These are phyloP conservation scores for Saksenaea oblongispora DNA, from an alignment of 371 early-diverging fungal genomes.

Conservation along the genomic window DNA sequence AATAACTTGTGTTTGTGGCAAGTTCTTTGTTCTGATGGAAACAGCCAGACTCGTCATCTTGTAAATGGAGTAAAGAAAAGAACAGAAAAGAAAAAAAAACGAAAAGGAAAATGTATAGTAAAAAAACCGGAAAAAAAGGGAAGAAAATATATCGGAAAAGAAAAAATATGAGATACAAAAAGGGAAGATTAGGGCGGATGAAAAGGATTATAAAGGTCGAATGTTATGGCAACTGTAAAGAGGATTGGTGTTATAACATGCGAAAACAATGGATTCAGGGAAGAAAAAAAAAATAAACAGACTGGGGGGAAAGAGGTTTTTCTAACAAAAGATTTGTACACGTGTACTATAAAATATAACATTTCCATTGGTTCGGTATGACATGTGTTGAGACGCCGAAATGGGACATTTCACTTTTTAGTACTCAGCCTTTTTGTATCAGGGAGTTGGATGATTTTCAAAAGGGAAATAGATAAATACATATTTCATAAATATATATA, in stretches of 20 bases:
- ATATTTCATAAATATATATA: neutral
- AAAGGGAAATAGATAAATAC: conserved; percentile 1
- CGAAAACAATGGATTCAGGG: conserved; percentile 3
- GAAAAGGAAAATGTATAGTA: neutral
- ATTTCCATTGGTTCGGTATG: conserved; percentile 1
- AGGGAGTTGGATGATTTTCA: conserved; percentile 7
- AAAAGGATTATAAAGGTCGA: neutral
- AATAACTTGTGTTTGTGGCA: neutral
- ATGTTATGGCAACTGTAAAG: neutral
- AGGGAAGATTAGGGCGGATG: conserved; percentile 1
- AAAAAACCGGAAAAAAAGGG: conserved; percentile 1
- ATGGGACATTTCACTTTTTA: neutral
- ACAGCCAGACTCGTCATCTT: conserved; percentile 1
- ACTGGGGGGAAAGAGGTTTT: neutral
- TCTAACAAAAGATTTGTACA: conserved; percentile 7
- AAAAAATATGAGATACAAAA: conserved; percentile 4
- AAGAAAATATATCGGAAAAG: conserved; percentile 10
- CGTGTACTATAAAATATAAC: neutral
- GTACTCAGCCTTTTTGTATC: conserved; percentile 8
- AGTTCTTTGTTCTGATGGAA: conserved; percentile 12
- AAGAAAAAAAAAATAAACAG: conserved; percentile 6
- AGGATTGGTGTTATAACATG: conserved; percentile 1
- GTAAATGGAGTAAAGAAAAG: neutral
- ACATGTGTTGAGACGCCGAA: conserved; percentile 2
- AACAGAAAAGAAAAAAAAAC: conserved; percentile 2